These are phyloP conservation scores for Penicillium aurantiogriseum DNA, from an alignment of 2,329 filamentous ascomycete genomes.

Conservation along the genomic window DNA sequence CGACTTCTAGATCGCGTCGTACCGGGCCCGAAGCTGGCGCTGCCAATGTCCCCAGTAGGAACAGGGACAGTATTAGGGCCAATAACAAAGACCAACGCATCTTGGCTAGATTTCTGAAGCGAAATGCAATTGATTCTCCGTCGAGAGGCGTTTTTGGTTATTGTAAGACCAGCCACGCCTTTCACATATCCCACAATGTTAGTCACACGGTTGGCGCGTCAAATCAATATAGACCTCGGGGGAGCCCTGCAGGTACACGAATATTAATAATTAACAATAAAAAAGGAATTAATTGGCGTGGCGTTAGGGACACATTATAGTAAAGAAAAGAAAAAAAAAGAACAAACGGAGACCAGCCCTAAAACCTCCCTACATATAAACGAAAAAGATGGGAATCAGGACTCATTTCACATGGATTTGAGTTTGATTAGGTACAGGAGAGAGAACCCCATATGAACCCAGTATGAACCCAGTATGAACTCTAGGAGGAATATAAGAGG, in stretches of 20 bases:
- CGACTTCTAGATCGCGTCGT: constrained; percentile 4
- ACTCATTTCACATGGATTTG: constrained; percentile 7
- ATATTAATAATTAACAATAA: neutral
- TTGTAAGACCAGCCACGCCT: neutral
- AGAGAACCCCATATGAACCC: neutral
- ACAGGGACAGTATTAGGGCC: constrained; percentile 11
- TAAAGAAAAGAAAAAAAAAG: constrained; percentile 1
- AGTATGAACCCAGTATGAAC: neutral
- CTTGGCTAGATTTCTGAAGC: neutral
- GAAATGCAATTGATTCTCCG: neutral
- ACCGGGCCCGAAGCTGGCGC: constrained; percentile 12
- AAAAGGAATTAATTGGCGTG: constrained; percentile 1
- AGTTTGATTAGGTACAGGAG: constrained; percentile 12
- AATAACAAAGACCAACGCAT: constrained; percentile 21
- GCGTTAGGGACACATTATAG: constrained; percentile 7
- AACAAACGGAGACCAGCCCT: constrained; percentile 5
- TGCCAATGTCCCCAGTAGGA: constrained; percentile 15
- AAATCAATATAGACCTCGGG: neutral
- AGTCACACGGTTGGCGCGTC: neutral
- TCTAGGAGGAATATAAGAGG: constrained; percentile 7
- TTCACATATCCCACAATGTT: neutral
- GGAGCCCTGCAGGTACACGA: neutral
- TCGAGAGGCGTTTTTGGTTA: neutral
- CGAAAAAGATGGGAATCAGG: neutral
- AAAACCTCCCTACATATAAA: constrained; percentile 17